phyloP scores from a whole-genome alignment of 768 basidiomycete species.

The Xerocomus brunneocitrinus region DNA sequence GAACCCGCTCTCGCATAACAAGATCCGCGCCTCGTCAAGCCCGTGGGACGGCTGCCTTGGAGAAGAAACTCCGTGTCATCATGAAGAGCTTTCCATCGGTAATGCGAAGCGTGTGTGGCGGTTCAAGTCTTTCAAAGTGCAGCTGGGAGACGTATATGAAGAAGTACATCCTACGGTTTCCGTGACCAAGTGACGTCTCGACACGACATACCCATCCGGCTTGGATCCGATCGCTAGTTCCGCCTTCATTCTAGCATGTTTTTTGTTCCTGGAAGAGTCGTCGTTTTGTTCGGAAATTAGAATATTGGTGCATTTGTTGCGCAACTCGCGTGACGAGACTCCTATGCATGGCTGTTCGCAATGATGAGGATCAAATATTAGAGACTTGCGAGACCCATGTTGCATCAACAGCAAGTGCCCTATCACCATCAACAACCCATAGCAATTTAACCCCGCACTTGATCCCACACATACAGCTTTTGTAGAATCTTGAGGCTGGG shows the following conservation, averaged over 20 bases:
- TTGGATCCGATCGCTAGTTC: conserved; percentile 1
- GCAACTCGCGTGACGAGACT: not conserved
- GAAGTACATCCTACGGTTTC: conserved; percentile 57
- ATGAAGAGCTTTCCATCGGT: conserved; percentile 29
- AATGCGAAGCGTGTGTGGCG: conserved; percentile 45
- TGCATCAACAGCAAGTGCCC: not conserved
- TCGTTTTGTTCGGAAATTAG: conserved; percentile 21
- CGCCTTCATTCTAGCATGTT: conserved; percentile 2
- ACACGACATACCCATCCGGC: not conserved
- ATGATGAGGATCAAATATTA: not conserved
- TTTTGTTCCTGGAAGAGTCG: conserved; percentile 3
- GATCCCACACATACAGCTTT: conserved; percentile 1
- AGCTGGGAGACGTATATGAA: conserved; percentile 62
- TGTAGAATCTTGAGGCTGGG: not conserved
- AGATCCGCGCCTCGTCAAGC: conserved; percentile 14
- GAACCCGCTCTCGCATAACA: conserved; percentile 7
- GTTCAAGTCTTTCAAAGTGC: conserved; percentile 42
- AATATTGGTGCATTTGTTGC: not conserved
- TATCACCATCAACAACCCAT: conserved; percentile 4
- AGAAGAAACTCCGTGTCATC: conserved; percentile 29
- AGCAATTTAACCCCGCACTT: conserved; percentile 1
- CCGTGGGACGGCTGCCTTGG: conserved; percentile 16
- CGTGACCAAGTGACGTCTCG: conserved; percentile 34
- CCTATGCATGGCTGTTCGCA: not conserved
- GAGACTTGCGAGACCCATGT: not conserved